phyloP scores from a whole-genome alignment of 306 rosid genomes.

The Citrullus amarus region DNA sequence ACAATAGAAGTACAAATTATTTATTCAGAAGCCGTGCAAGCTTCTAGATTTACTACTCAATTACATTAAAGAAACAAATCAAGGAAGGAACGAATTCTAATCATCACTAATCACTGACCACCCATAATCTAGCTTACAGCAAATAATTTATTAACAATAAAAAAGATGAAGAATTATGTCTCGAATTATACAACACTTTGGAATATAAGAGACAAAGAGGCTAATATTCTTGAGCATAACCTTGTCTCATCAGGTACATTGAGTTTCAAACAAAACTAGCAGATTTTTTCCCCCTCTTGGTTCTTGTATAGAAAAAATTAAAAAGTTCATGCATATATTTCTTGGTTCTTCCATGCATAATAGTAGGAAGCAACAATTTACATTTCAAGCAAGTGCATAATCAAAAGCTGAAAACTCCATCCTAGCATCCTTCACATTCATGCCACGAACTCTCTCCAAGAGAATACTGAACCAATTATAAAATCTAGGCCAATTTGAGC shows the following conservation, averaged over 20 bases:
- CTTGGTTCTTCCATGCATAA: background rate
- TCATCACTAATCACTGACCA: background rate
- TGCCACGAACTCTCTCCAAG: background rate
- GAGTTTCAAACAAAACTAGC: background rate
- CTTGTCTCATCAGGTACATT: background rate
- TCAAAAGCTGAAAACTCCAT: background rate
- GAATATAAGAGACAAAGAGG: background rate
- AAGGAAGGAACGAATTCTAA: background rate
- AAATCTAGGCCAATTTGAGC: background rate
- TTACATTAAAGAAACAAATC: background rate
- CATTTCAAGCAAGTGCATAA: background rate
- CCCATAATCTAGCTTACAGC: background rate
- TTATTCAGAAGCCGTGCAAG: background rate
- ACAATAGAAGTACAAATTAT: background rate
- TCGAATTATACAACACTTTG: background rate
- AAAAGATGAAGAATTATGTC: background rate
- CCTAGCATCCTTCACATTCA: background rate
- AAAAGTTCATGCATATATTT: background rate
- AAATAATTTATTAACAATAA: background rate
- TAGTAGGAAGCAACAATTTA: background rate
- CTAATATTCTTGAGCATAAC: background rate
- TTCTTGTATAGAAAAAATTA: background rate
- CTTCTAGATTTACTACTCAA: background rate
- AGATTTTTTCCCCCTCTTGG: background rate
- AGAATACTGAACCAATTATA: background rate